These are phyloP conservation scores for Solanum boliviense DNA, from an alignment of 257 asterid genomes.

Conservation along the genomic window DNA sequence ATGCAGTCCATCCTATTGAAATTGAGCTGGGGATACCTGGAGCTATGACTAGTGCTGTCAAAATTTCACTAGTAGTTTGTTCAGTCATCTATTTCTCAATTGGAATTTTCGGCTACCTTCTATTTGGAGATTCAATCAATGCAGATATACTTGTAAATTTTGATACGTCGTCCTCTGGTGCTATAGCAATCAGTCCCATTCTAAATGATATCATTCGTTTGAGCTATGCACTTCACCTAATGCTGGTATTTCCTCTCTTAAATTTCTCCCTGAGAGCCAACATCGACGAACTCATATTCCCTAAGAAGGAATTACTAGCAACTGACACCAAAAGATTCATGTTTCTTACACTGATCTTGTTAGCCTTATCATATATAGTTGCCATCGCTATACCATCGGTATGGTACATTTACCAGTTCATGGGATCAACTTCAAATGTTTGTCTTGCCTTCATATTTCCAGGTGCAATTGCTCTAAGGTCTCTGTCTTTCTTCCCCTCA, in stretches of 20 bases:
- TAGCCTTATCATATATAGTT: constrained; percentile 41
- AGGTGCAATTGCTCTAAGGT: constrained; percentile 78
- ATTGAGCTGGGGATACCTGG: constrained; percentile 73
- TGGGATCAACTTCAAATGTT: constrained; percentile 88
- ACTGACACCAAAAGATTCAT: constrained; percentile 49
- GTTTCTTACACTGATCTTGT: constrained; percentile 36
- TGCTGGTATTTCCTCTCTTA: constrained; percentile 76
- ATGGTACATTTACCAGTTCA: constrained; percentile 91
- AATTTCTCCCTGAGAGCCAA: constrained; percentile 79
- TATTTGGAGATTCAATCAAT: constrained; percentile 80
- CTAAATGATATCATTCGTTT: constrained; percentile 55
- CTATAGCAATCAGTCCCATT: constrained; percentile 33
- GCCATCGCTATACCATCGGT: constrained; percentile 80
- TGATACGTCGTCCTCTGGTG: constrained; percentile 27
- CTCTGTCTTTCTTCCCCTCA: background rate
- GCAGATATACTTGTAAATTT: constrained; percentile 89
- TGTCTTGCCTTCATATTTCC: constrained; percentile 91
- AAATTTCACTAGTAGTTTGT: constrained; percentile 60
- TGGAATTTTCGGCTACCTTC: constrained; percentile 87
- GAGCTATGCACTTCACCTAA: constrained; percentile 75
- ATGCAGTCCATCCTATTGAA: constrained; percentile 83
- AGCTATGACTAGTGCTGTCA: constrained; percentile 57
- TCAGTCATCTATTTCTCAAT: constrained; percentile 56
- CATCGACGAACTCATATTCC: constrained; percentile 71
- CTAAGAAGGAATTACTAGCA: constrained; percentile 32